A percentile compares a stretch with the other conserved stretches of the same genome.
phyloP scores from a whole-genome alignment of 306 rosid genomes.

The Macrotyloma uniflorum region DNA sequence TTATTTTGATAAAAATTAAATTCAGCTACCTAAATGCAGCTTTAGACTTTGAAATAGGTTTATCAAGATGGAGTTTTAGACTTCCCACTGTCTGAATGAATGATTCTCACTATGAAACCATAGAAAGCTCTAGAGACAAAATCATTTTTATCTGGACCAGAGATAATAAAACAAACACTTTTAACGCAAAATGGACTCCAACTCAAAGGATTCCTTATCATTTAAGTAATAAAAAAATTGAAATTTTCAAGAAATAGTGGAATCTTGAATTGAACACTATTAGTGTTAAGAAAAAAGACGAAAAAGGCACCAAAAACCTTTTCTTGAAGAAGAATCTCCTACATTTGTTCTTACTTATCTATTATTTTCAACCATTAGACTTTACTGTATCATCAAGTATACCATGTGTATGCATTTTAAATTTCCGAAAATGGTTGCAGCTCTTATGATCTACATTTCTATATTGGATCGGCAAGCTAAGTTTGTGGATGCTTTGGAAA shows the following conservation, averaged over 20 bases:
- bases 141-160: not conserved
- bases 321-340: constrained; percentile 10
- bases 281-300: not conserved
- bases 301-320: not conserved
- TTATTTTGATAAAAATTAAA: constrained; percentile 9
- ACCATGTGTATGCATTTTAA: constrained; percentile 25
- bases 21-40: not conserved
- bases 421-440: constrained; percentile 53
- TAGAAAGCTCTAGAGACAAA: not conserved
- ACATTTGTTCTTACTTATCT: constrained; percentile 7
- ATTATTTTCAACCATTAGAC: not conserved
- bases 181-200: not conserved
- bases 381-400: constrained; percentile 22
- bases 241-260: not conserved
- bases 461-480: constrained; percentile 93
- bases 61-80: not conserved
- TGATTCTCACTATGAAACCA: not conserved
- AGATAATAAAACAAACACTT: not conserved
- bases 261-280: not conserved
- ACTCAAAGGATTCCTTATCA: not conserved
- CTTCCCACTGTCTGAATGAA: not conserved
- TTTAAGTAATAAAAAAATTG: not conserved
- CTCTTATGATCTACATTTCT: constrained; percentile 86
- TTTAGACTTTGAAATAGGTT: constrained; percentile 10
- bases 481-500: constrained; percentile 90